phyloP scores from a whole-genome alignment of 768 basidiomycete species.

The Clavaria fumosa region DNA sequence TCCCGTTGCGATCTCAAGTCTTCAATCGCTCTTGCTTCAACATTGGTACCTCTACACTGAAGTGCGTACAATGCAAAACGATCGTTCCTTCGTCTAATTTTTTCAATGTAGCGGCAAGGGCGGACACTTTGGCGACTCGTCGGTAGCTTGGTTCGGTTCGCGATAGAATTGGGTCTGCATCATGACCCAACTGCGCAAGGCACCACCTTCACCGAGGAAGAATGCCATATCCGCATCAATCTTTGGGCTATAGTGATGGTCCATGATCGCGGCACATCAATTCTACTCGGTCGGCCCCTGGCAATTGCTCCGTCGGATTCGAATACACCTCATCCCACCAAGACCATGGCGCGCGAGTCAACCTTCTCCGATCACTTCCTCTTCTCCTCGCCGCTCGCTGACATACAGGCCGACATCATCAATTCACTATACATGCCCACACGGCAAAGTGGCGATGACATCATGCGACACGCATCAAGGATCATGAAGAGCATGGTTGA shows the following conservation, averaged over 20 bases:
- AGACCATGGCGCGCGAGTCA: slow-evolving; percentile 31
- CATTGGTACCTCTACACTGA: slow-evolving; percentile 89
- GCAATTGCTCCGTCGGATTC: slow-evolving; percentile 73
- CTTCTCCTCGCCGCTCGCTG: slow-evolving; percentile 56
- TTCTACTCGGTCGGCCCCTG: slow-evolving; percentile 73
- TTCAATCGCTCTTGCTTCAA: slow-evolving; percentile 70
- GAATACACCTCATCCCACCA: slow-evolving; percentile 59
- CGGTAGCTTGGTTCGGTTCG: slow-evolving; percentile 67
- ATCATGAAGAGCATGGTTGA: slow-evolving; percentile 67
- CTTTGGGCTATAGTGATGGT: slow-evolving; percentile 77
- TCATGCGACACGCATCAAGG: slow-evolving; percentile 63
- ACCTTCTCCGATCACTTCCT: slow-evolving; percentile 75
- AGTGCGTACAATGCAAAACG: too few relatives aligned
- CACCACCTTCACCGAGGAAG: slow-evolving; percentile 53
- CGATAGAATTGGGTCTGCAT: slow-evolving; percentile 74
- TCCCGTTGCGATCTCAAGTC: slow-evolving; percentile 64
- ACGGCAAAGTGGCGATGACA: slow-evolving; percentile 48
- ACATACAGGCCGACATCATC: slow-evolving; percentile 82
- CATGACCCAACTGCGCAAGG: slow-evolving; percentile 65
- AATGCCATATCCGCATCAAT: slow-evolving; percentile 63
- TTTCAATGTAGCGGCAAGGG: slow-evolving; percentile 54
- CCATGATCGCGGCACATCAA: slow-evolving; percentile 79
- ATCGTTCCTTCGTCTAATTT: not conserved
- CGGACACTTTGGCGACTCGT: slow-evolving; percentile 80
- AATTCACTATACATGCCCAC: slow-evolving; percentile 72